These are phyloP conservation scores for Macrolepiota dolichaula DNA, from an alignment of 768 basidiomycete species.

Conservation along the genomic window DNA sequence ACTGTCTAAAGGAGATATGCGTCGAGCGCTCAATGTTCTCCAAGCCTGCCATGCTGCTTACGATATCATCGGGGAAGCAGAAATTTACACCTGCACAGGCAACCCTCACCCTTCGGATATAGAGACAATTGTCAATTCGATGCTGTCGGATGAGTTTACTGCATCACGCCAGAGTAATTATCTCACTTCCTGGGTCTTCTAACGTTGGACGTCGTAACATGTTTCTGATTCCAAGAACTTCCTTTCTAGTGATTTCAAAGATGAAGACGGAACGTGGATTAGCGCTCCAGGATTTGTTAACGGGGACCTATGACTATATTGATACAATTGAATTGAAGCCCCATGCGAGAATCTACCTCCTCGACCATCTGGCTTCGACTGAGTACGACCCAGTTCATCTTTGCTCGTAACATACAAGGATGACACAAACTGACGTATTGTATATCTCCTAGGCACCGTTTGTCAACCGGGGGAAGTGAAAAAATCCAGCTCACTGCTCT, in stretches of 20 bases:
- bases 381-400: constrained; percentile 59
- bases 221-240: neutral
- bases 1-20: constrained; percentile 97
- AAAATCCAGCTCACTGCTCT: constrained; percentile 92
- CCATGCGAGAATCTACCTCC: constrained; percentile 82
- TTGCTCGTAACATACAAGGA: neutral
- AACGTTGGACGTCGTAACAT: neutral
- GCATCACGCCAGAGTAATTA: constrained; percentile 77
- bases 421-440: neutral
- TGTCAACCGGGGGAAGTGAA: constrained; percentile 91
- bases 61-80: constrained; percentile 80
- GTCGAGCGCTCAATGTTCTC: constrained; percentile 90
- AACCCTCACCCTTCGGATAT: constrained; percentile 95
- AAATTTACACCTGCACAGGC: constrained; percentile 96
- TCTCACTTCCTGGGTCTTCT: neutral
- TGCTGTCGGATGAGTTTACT: constrained; percentile 95
- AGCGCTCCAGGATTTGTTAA: constrained; percentile 90
- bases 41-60: constrained; percentile 99
- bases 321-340: constrained; percentile 84
- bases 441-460: constrained; percentile 62
- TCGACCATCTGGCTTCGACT: constrained; percentile 92
- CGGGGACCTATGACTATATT: constrained; percentile 88
- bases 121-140: constrained; percentile 87
- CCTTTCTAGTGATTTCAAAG: constrained; percentile 69
- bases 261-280: constrained; percentile 91